These are phyloP conservation scores for Glarea lozoyensis DNA, from an alignment of 495 filamentous ascomycete genomes.

Conservation along the genomic window DNA sequence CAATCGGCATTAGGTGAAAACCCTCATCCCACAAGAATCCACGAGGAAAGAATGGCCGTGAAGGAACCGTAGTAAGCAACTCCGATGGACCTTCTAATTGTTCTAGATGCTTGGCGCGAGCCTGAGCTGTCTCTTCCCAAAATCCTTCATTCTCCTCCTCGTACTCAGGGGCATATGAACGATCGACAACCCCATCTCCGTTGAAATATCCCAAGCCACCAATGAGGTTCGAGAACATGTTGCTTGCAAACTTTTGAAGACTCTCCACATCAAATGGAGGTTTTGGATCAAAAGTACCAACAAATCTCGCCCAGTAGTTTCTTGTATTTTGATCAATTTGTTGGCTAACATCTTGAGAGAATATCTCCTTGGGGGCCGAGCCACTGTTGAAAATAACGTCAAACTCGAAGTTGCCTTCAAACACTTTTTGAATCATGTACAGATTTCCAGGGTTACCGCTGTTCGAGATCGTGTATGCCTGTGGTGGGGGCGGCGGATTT, in stretches of 20 bases:
- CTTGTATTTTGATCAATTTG: conserved; percentile 57
- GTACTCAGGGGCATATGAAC: conserved; percentile 83
- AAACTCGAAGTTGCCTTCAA: conserved; percentile 87
- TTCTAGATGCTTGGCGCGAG: conserved; percentile 54
- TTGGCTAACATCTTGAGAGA: conserved; percentile 57
- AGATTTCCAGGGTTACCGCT: conserved; percentile 64
- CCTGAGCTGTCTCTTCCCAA: conserved; percentile 79
- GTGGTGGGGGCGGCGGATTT: conserved; percentile 69
- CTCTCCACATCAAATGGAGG: conserved; percentile 65
- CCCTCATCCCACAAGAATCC: conserved; percentile 98
- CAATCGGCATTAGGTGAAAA: conserved; percentile 86
- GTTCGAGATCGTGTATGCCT: conserved; percentile 73
- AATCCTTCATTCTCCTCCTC: conserved; percentile 96
- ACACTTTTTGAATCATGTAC: conserved; percentile 88
- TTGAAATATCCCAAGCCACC: conserved; percentile 96
- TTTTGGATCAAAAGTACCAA: conserved; percentile 60
- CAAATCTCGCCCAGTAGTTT: conserved; percentile 66
- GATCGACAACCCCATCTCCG: conserved; percentile 77
- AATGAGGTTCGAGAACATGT: conserved; percentile 88
- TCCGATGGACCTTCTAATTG: conserved; percentile 75
- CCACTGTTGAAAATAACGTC: conserved; percentile 85
- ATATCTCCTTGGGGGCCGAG: conserved; percentile 49
- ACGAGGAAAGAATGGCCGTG: conserved; percentile 89
- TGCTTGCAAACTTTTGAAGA: conserved; percentile 73
- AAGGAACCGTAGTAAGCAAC: conserved; percentile 89